Percentiles rank a stretch among this genome's conserved stretches.
Conservation (phyloP, 352 stramenopile genomes). For the Globisporangium splendens region DNA sequence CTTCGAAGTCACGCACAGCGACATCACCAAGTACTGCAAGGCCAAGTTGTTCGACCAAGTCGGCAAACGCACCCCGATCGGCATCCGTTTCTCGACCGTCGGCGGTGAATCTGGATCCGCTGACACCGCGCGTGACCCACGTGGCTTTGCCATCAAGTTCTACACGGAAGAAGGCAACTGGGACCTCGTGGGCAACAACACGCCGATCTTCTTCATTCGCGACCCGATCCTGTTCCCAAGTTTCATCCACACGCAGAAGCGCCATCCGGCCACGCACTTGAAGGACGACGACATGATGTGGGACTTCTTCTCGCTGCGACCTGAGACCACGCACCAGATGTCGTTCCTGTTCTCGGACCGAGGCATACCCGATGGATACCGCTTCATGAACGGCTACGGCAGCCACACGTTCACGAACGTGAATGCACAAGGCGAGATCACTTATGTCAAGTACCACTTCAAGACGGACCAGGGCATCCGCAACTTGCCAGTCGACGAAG, state of each 20-base stretch:
- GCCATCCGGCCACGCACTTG: constrained; percentile 82
- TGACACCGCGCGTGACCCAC: constrained; percentile 85
- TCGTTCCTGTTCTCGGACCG: constrained; percentile 88
- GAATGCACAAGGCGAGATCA: constrained; percentile 61
- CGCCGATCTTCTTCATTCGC: constrained; percentile 92
- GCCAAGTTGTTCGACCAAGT: constrained; percentile 78
- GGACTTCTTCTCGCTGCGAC: constrained; percentile 90
- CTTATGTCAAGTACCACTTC: constrained; percentile 93
- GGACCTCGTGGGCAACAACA: constrained; percentile 93
- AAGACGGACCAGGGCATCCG: constrained; percentile 90
- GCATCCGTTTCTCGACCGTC: constrained; percentile 87
- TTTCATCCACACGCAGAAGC: constrained; percentile 94
- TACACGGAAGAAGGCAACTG: constrained; percentile 94
- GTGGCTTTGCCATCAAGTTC: constrained; percentile 92
- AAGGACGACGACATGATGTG: constrained; percentile 89
- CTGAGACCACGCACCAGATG: constrained; percentile 88
- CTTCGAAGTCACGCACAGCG: constrained; percentile 82
- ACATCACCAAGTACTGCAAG: constrained; percentile 55
- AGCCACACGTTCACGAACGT: constrained; percentile 91
- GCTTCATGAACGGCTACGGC: constrained; percentile 92
- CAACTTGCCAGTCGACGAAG: constrained; percentile 81
- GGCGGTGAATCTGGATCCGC: constrained; percentile 71
- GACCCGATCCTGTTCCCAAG: constrained; percentile 90
- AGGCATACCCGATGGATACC: constrained; percentile 88
- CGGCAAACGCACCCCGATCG: constrained; percentile 85